Percentiles rank a stretch among this genome's conserved stretches.
Evolutionary conservation across 257 asterid species (phyloP).

Genomic region (Datura wrightii): DNA sequence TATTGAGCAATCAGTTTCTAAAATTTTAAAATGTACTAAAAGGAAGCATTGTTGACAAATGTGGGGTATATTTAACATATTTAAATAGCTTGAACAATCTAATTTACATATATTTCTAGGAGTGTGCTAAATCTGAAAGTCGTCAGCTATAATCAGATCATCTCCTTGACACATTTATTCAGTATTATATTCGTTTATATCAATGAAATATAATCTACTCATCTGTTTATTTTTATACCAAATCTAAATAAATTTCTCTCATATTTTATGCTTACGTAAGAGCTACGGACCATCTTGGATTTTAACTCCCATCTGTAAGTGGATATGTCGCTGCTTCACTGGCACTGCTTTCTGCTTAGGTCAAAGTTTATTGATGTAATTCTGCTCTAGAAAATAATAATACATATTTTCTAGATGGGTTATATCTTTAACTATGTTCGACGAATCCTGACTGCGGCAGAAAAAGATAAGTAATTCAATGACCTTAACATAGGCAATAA

Average conservation of each 20-base stretch:
- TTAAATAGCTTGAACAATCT: neutral
- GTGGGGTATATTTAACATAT: neutral
- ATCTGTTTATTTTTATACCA: neutral
- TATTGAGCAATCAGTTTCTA: neutral
- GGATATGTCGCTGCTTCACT: no score
- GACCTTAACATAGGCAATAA: no score
- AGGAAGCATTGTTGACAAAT: conserved; percentile 1
- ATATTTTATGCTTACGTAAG: no score
- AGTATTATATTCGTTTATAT: neutral
- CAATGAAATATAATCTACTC: neutral
- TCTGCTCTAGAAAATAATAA: neutral
- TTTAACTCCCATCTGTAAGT: no score
- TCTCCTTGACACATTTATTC: neutral
- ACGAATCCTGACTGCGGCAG: neutral
- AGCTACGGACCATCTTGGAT: no score
- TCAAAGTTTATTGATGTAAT: neutral
- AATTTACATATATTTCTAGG: neutral
- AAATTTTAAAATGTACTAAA: neutral
- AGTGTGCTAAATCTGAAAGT: neutral
- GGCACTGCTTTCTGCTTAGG: neutral
- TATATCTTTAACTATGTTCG: neutral
- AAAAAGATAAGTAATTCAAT: no score
- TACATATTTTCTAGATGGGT: neutral
- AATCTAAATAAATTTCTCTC: neutral
- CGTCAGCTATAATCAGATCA: neutral